phyloP scores from a whole-genome alignment of 202 grass and related monocot genomes.

The Zoysia matrella region DNA sequence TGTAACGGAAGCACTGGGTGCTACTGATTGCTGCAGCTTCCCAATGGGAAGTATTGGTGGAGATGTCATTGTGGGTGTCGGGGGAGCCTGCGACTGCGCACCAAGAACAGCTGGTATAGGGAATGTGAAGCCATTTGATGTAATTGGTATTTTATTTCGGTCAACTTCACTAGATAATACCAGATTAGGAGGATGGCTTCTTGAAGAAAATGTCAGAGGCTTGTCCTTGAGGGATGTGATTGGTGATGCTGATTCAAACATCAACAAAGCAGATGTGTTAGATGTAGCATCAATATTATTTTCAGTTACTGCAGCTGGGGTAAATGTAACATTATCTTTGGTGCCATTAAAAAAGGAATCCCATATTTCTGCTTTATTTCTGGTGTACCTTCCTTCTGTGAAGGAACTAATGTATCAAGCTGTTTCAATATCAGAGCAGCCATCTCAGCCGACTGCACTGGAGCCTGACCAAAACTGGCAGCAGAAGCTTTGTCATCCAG shows the following conservation, averaged over 20 bases:
- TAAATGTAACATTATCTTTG: conserved; percentile 24
- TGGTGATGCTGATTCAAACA: conserved; percentile 29
- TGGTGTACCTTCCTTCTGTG: conserved; percentile 35
- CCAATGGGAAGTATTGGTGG: conserved; percentile 37
- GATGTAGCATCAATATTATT: conserved; percentile 33
- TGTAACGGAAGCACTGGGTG: conserved; percentile 30
- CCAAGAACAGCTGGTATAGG: conserved; percentile 30
- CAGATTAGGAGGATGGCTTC: conserved; percentile 38
- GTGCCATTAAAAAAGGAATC: conserved; percentile 1
- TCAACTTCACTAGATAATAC: conserved; percentile 45
- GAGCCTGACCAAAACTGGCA: conserved; percentile 34
- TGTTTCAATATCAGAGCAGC: conserved; percentile 60
- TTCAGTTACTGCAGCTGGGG: not conserved
- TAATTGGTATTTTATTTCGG: conserved; percentile 25
- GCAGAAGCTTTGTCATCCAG: conserved; percentile 9
- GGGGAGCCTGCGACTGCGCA: conserved; percentile 40
- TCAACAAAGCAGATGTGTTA: conserved; percentile 11
- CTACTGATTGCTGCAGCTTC: conserved; percentile 31
- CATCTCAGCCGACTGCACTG: conserved; percentile 54
- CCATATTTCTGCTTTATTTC: conserved; percentile 29
- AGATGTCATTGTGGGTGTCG: conserved; percentile 55
- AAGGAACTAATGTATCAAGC: conserved; percentile 60
- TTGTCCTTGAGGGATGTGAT: conserved; percentile 27
- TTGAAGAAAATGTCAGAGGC: conserved; percentile 27
- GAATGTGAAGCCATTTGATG: conserved; percentile 56